phyloP scores from a whole-genome alignment of 306 rosid species.

The Glycine latifolia region DNA sequence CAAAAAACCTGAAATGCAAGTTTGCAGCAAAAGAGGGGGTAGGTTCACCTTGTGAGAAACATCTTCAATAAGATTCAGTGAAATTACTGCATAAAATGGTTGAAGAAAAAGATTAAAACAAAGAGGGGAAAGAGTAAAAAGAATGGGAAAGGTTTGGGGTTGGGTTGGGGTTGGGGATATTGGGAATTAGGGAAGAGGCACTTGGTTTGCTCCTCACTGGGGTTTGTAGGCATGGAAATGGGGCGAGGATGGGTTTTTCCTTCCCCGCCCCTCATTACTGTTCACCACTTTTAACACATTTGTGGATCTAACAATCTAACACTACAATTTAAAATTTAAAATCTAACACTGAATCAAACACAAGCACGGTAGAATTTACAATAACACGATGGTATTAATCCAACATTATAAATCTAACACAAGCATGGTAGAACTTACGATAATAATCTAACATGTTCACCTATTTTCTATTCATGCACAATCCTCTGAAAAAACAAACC shows the following conservation, averaged over 20 bases:
- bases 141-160: background rate
- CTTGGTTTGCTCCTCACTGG: background rate
- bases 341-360: background rate
- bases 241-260: background rate
- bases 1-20: conserved; percentile 22
- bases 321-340: background rate
- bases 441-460: background rate
- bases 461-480: background rate
- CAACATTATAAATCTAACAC: background rate
- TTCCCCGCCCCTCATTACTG: background rate
- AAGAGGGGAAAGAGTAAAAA: background rate
- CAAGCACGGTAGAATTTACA: background rate
- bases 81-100: conserved; percentile 33
- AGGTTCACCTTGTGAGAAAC: conserved; percentile 88
- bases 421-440: background rate
- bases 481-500: background rate
- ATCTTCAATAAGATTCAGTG: conserved; percentile 49
- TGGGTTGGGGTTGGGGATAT: background rate
- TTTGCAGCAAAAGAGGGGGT: background rate
- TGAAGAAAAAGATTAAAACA: background rate
- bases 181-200: conserved; percentile 9
- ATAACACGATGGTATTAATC: background rate
- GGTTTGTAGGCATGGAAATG: background rate
- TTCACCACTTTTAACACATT: background rate
- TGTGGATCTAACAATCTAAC: background rate